These are phyloP conservation scores for Debaryomyces udenii DNA, from an alignment of 1,139 yeast species.

Conservation along the genomic window DNA sequence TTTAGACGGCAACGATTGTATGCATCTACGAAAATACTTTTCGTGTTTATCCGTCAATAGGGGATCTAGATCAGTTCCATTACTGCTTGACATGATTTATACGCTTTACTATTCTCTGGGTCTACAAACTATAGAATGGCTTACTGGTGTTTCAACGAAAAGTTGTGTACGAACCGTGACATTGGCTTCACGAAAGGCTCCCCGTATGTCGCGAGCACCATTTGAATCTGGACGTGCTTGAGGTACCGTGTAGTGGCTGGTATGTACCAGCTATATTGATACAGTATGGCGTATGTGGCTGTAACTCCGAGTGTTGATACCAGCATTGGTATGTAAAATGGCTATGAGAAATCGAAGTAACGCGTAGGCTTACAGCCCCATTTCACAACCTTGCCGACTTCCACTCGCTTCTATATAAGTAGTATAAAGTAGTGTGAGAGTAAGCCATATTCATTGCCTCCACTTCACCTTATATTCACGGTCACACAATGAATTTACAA, in stretches of 20 bases:
- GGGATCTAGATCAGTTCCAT: not conserved
- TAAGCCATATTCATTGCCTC: not conserved
- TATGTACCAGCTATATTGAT: too few species aligned
- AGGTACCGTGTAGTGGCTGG: too few species aligned
- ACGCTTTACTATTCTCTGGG: not conserved
- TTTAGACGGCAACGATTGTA: slow-evolving; percentile 52
- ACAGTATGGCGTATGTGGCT: too few species aligned
- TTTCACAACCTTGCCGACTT: not conserved
- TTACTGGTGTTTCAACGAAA: not conserved
- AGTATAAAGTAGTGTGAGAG: slow-evolving; percentile 3
- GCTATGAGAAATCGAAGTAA: too few species aligned
- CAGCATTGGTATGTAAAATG: too few species aligned
- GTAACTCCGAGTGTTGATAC: too few species aligned
- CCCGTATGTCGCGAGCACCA: too few species aligned
- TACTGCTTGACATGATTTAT: not conserved
- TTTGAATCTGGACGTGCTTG: too few species aligned
- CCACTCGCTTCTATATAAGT: not conserved
- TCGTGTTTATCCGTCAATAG: slow-evolving; percentile 32
- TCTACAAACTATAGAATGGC: not conserved
- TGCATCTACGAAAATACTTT: slow-evolving; percentile 52
- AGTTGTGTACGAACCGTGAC: not conserved
- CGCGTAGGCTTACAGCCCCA: not conserved
- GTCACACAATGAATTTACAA: too few species aligned
- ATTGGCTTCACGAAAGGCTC: too few species aligned
- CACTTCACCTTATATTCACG: not conserved